Evolutionary conservation across 768 basidiomycete genomes (phyloP).

Genomic region (Leucocoprinus birnbaumii): DNA sequence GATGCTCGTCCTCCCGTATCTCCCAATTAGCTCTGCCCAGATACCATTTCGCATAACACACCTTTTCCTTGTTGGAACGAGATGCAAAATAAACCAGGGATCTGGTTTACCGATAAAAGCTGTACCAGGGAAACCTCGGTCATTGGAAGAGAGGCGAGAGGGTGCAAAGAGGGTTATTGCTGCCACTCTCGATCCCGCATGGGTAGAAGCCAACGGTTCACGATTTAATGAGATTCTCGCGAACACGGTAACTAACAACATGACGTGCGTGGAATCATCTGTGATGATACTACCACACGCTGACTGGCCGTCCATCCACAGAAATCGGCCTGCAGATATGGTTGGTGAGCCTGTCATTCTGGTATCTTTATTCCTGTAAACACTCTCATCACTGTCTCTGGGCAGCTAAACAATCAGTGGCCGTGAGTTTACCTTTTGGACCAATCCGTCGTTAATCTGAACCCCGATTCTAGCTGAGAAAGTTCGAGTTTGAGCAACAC

Average conservation of each 20-base stretch:
- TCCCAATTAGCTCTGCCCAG: slow-evolving; percentile 26
- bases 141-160: slow-evolving; percentile 23
- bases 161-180: slow-evolving; percentile 21
- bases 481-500: slow-evolving; percentile 27
- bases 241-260: slow-evolving; percentile 16
- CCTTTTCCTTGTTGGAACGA: slow-evolving; percentile 35
- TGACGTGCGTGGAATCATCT: background rate
- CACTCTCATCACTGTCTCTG: background rate
- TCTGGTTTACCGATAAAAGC: slow-evolving; percentile 21
- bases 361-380: background rate
- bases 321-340: slow-evolving; percentile 22
- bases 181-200: slow-evolving; percentile 24
- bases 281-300: background rate
- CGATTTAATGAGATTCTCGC: slow-evolving; percentile 22
- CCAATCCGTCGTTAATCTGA: background rate
- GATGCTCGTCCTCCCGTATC: slow-evolving; percentile 39
- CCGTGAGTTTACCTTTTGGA: slow-evolving; percentile 18
- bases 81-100: slow-evolving; percentile 23
- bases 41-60: slow-evolving; percentile 40
- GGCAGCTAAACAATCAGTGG: slow-evolving; percentile 24
- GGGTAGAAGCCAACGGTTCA: slow-evolving; percentile 21
- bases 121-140: slow-evolving; percentile 20
- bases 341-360: slow-evolving; percentile 19
- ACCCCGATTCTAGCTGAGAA: slow-evolving; percentile 21
- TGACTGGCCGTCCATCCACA: slow-evolving; percentile 5